Percentiles rank a stretch among this genome's conserved stretches.
Evolutionary conservation across 176 grass and related monocot species (phyloP).

Genomic region (Chrysopogon serrulatus): DNA sequence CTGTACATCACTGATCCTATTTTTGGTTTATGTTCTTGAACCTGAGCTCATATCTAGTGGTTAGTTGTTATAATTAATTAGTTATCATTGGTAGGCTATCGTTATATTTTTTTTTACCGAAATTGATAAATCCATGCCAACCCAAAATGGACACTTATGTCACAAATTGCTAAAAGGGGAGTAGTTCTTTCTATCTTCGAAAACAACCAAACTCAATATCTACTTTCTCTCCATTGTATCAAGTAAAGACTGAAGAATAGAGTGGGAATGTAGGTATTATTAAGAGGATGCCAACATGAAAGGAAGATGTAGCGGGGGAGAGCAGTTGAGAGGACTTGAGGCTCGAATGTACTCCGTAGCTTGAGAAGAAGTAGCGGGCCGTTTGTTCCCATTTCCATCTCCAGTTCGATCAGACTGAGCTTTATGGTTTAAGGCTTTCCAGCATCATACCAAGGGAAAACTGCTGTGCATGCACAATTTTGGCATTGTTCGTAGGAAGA

Average conservation of each 20-base stretch:
- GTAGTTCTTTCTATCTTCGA: neutral
- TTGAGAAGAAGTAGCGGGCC: neutral
- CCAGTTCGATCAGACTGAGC: neutral
- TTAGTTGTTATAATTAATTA: neutral
- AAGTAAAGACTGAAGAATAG: neutral
- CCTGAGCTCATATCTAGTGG: neutral
- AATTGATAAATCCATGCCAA: neutral
- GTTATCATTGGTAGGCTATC: neutral
- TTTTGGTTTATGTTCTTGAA: neutral
- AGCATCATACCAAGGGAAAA: neutral
- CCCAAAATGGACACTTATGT: neutral
- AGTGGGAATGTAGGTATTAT: neutral
- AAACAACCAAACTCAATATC: neutral
- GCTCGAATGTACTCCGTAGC: constrained; percentile 5
- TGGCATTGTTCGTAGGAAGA: neutral
- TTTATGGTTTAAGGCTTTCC: neutral
- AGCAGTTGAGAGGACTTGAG: neutral
- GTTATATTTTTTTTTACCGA: neutral
- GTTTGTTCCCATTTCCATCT: neutral
- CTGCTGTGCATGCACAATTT: neutral
- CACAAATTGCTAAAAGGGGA: neutral
- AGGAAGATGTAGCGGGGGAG: neutral
- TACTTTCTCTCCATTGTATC: neutral
- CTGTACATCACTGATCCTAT: neutral
- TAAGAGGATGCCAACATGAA: neutral